These are phyloP conservation scores for Pseudogymnoascus sp. DNA, from an alignment of 2,329 filamentous ascomycete species.

Conservation along the genomic window DNA sequence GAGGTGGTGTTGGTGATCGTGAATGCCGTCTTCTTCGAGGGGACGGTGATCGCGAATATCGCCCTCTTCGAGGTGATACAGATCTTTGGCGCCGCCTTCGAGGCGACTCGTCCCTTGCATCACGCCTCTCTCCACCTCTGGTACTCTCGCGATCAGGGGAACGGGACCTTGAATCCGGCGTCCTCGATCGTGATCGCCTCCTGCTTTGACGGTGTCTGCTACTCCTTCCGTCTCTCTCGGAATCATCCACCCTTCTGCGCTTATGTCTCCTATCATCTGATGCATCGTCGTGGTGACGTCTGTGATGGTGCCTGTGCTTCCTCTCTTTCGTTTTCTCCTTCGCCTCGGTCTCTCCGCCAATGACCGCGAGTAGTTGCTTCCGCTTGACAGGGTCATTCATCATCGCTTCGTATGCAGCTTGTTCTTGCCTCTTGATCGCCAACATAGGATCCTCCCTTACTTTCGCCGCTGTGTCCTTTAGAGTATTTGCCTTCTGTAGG, in stretches of 20 bases:
- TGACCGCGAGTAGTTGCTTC: constrained; percentile 58
- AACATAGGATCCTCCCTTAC: constrained; percentile 85
- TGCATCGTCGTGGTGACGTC: constrained; percentile 26
- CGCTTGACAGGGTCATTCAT: constrained; percentile 69
- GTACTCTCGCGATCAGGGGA: constrained; percentile 4
- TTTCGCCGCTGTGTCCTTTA: constrained; percentile 76
- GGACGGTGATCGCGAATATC: constrained; percentile 30
- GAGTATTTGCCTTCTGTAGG: constrained; percentile 61
- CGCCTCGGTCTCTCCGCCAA: constrained; percentile 47
- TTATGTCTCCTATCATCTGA: constrained; percentile 37
- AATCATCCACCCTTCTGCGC: constrained; percentile 33
- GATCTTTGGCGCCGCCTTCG: constrained; percentile 27
- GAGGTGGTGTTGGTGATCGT: constrained; percentile 28
- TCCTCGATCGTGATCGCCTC: constrained; percentile 36
- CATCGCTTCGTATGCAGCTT: constrained; percentile 70
- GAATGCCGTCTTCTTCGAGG: constrained; percentile 24
- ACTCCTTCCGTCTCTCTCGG: constrained; percentile 34
- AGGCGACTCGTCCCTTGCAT: constrained; percentile 16
- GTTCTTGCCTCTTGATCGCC: constrained; percentile 88
- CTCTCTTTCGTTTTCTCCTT: constrained; percentile 39
- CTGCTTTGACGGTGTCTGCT: constrained; percentile 31
- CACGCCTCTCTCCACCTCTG: constrained; percentile 11
- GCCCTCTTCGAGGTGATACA: constrained; percentile 25
- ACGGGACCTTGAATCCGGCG: constrained; percentile 25
- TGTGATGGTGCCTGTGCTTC: constrained; percentile 37